phyloP scores from a whole-genome alignment of 257 asterid genomes.

The Ilex asprella region DNA sequence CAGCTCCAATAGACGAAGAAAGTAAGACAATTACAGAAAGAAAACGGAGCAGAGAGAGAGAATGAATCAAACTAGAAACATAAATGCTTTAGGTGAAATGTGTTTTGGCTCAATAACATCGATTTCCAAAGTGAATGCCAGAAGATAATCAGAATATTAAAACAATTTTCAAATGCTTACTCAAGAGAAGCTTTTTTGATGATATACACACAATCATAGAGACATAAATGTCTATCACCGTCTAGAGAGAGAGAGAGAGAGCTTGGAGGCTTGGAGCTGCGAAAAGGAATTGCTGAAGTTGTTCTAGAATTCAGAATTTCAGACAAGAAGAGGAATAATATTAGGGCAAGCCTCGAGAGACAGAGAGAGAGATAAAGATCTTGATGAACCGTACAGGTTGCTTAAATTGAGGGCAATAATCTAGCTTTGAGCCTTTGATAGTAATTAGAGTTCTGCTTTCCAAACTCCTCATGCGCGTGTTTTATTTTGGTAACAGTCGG shows the following conservation, averaged over 20 bases:
- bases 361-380: conserved; percentile 1
- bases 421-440: neutral
- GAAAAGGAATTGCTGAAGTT: conserved; percentile 14
- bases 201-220: neutral
- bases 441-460: neutral
- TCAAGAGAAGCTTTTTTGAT: conserved; percentile 1
- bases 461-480: too few species aligned
- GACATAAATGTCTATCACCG: neutral
- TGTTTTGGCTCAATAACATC: conserved; percentile 30
- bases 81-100: conserved; percentile 1
- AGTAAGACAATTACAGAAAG: neutral
- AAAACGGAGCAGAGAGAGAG: neutral
- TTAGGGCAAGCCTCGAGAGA: conserved; percentile 18
- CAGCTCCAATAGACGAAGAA: neutral
- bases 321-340: conserved; percentile 32
- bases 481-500: too few species aligned
- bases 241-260: conserved; percentile 5
- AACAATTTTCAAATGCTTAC: conserved; percentile 10
- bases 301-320: conserved; percentile 17
- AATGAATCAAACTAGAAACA: too few species aligned
- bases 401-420: conserved; percentile 24
- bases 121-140: conserved; percentile 8
- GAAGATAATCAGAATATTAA: neutral
- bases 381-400: conserved; percentile 22
- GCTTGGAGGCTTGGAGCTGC: conserved; percentile 7